Percentiles rank a stretch among this genome's conserved stretches.
Conservation (phyloP, 2,329 filamentous ascomycete species). For the Colletotrichum sp. region DNA sequence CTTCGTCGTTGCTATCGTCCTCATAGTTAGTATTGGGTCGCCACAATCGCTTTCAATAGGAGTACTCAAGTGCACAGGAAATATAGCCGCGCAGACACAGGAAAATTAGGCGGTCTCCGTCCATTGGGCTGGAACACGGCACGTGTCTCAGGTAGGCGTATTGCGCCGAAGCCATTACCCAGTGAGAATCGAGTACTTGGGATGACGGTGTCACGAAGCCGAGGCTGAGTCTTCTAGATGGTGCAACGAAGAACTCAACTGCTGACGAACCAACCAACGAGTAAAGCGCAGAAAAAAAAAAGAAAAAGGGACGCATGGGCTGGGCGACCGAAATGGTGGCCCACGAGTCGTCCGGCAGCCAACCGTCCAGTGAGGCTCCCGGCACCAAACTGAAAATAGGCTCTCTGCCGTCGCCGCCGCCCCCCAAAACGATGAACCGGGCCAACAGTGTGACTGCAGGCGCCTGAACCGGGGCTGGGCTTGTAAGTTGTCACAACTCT, state of each 20-base stretch:
- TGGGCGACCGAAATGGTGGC: neutral
- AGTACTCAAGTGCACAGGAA: too few relatives aligned
- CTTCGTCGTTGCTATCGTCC: too few relatives aligned
- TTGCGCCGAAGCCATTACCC: conserved; percentile 1
- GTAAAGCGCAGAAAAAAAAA: neutral
- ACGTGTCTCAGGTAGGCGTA: conserved; percentile 7
- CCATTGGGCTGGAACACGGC: neutral
- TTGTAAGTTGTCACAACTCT: neutral
- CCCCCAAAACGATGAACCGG: neutral
- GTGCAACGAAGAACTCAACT: neutral
- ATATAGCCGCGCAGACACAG: too few relatives aligned
- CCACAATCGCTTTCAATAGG: too few relatives aligned
- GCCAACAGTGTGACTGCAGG: neutral
- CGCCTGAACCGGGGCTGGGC: neutral
- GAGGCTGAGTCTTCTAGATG: neutral
- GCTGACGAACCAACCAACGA: neutral
- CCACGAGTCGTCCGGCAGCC: neutral
- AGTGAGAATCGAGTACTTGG: neutral
- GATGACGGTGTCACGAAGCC: neutral
- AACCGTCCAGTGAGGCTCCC: neutral
- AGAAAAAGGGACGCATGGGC: neutral
- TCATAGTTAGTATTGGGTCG: too few relatives aligned
- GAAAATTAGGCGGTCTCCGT: too few relatives aligned
- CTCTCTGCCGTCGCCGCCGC: neutral
- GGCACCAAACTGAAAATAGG: neutral